Evolutionary conservation across 2,329 filamentous ascomycete genomes (phyloP), one percentile per base, ranked within the genome.

Genomic region (Aspergillus fijiensis): DNA sequence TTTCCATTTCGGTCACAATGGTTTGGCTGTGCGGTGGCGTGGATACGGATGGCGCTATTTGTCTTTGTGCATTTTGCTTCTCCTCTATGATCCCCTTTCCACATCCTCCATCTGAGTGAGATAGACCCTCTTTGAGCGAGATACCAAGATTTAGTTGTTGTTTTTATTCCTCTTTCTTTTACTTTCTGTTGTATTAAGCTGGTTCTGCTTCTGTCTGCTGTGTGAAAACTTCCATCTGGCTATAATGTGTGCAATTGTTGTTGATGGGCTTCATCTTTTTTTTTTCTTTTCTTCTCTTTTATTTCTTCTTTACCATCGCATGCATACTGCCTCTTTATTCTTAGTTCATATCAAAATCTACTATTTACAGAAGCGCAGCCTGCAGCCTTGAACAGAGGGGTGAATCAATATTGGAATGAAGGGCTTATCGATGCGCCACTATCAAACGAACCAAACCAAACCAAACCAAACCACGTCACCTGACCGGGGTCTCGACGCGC

Each of bases 101-200:
- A 60, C 56, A 57, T 63, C 56, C 67, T 70, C 69, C 67, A 71
- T 67, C 67, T 70, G 65, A 69, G 66, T 68, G 69, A 73, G 68
- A 75, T 76, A 76, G 73, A 77, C 67, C 66, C 67, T 67, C 64
- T 69, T 73, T 71, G 68, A 73, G 73, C 72, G 70, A 74, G 74
- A 77, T 76, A 76, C 74, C 74, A 76, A 70, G 70, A 72, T 73
- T 66, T 72, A 72, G 68, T 70, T 69, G 39, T 45, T 45, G 39
- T 19, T 45, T 5, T 16, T 45, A 1, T 19, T 19, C 16, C 16
- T 45, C 16, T 6, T 16, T 19, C 39, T 45, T 45, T 45, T n/a
- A 16, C 39, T 45, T 19, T 73, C 65, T 70, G 63, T 68, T 68
- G 65, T 59, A 53, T 61, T 58, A 51, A 29, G 54, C 55, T 62